A percentile compares a stretch with the other conserved stretches of the same genome.
phyloP scores from a whole-genome alignment of 805 yeast genomes.

The Metschnikowia anglica region DNA sequence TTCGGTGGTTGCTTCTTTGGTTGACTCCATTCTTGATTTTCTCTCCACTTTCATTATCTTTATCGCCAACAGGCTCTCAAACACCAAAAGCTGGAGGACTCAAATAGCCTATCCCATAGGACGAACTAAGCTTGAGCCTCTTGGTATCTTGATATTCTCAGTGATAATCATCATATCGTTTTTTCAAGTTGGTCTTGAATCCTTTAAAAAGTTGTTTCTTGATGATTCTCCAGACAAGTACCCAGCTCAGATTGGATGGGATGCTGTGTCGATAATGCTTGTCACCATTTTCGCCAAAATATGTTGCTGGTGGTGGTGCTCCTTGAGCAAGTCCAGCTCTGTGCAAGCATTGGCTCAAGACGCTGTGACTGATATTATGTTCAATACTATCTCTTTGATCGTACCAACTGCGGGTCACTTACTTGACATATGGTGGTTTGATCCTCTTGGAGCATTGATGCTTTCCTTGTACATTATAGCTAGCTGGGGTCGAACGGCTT shows the following conservation, averaged over 20 bases:
- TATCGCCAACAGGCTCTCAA: constrained; percentile 53
- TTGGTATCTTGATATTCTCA: constrained; percentile 74
- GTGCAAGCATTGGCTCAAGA: constrained; percentile 81
- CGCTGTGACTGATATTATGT: constrained; percentile 74
- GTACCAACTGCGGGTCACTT: constrained; percentile 63
- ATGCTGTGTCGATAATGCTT: constrained; percentile 60
- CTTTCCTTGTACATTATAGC: constrained; percentile 60
- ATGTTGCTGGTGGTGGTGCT: constrained; percentile 64
- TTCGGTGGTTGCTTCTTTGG: constrained; percentile 74
- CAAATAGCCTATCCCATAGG: constrained; percentile 64
- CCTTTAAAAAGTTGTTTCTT: constrained; percentile 49
- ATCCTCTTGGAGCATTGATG: constrained; percentile 68
- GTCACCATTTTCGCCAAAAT: constrained; percentile 60
- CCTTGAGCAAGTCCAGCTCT: constrained; percentile 57
- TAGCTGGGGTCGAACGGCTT: constrained; percentile 64
- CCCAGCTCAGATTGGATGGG: constrained; percentile 47
- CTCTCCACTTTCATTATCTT: constrained; percentile 72
- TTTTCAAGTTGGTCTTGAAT: constrained; percentile 67
- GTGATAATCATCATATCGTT: constrained; percentile 70
- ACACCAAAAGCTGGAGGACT: constrained; percentile 46
- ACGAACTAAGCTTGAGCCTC: constrained; percentile 68
- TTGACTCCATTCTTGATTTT: constrained; percentile 73
- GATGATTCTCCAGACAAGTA: constrained; percentile 29
- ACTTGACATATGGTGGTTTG: constrained; percentile 66
- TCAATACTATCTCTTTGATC: constrained; percentile 66